Base-by-base conservation (phyloP, 805 yeast genomes). In the Pichia paraexigua region DNA sequence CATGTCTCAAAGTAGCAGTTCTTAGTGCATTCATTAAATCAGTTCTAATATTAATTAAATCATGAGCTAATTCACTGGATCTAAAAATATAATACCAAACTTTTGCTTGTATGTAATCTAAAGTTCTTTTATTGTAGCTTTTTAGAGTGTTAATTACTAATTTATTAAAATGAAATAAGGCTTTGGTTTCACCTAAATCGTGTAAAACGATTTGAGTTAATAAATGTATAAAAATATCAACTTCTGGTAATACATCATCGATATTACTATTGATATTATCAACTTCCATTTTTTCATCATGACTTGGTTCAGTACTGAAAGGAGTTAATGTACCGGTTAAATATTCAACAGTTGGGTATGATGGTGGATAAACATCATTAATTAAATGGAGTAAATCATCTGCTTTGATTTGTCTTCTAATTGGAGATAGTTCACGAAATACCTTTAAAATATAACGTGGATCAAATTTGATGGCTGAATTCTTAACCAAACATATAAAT, bases 1-100 rank as follows among this genome's bases (percentile, higher is more conserved):
- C 97, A 63, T 92, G 97, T 61, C 96, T 84, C 58, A 94, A 77
- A 20, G 96, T 82, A 3, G 97, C 90, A 5, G 94, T 85, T 70
- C 97, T 82, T 61, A 94, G 75, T 12, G 86, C 88, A 22, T 75
- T 70, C 66, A 89, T 78, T 65, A 92, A 74, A 41, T 77, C 80
- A 8, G 88, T 78, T 65, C 95, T 80, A 49, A 87, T 72, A n/a
- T 78, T 67, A 47, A 75, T 71, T 53, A 80, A 70, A 58, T 82
- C 71, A 13, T 61, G 75, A 30, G 72, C 63, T 50, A 83, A 70
- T 71, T 92, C 98, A 58, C 81, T 80, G 2, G 90, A 78, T 67
- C 95, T 80, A 44, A 84, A 77, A 59, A 87, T 77, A 71, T 90
- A 92, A 66, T 92, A 94, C 98, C 98, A 94, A 54, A 87, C 76